Evolutionary conservation across 2,329 filamentous ascomycete genomes (phyloP), one percentile per base, ranked within the genome.

Genomic region (Penicillium fuscoglaucum): DNA sequence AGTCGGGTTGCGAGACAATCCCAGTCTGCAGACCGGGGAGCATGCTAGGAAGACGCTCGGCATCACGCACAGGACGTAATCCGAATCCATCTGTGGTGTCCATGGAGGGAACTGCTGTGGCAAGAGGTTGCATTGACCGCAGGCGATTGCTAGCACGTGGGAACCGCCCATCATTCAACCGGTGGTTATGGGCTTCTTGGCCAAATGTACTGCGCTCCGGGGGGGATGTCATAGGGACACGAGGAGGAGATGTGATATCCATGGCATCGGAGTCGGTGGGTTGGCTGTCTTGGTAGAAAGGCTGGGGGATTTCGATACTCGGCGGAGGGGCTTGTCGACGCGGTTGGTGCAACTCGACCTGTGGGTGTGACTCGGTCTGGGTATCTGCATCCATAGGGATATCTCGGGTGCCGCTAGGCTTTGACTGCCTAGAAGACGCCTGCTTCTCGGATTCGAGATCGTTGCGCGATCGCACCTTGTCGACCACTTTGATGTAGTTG

Each of bases 401-500:
- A 44, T 72, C 68, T 52, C 69, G 68, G 39, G 65, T 61, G 56
- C 70, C 57, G 24, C 62, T 61, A 45, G 68, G 56, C 61, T 76
- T 72, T 58, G 60, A 61, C 41, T 68, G 66, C 57, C 66, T 68
- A 65, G 60, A 71, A 31, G 71, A 73, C 1, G 72, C 68, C 54
- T 72, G 72, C 57, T 72, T 70, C 68, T 90, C 90, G 69, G 87
- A 83, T 70, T 96, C 95, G 55, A 86, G 84, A 72, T 96, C 92
- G 31, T 88, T 88, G 78, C 91, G 90, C 73, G 95, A 91, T 61
- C 91, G 89, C 73, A 90, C 91, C 76, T 92, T 93, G 68, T 98
- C 93, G 64, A 97, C 88, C 60, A 97, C 91, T 72, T 96, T 92
- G 79, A 97, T 93, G 78, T 99, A 99, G 77, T 98, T 98, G 78